Base-by-base conservation (phyloP, 202 grass and related monocot species). In the Saccharum hybrid region DNA sequence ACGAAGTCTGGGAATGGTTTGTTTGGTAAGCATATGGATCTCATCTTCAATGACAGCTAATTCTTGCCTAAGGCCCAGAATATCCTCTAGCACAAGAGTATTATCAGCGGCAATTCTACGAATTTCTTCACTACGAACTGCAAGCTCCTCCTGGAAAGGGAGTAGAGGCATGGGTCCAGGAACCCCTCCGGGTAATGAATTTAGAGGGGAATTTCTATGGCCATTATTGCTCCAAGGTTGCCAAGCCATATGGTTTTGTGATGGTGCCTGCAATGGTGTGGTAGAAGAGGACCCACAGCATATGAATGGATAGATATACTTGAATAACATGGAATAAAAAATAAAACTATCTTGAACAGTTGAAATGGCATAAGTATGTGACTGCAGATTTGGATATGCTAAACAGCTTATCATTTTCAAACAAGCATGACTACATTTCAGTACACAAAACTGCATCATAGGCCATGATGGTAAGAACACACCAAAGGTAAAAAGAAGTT, bases 1-100 rank as follows among this genome's bases (percentile, higher is more conserved):
- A 46, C 28, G 40, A 66, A 51, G 12, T 42, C 28, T 45, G 41
- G 76, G 59, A 65, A 79, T 66, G 40, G 61, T 40, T 41, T 79
- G 60, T 6, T 19, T 48, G 13, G 8, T 56, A 13, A 75, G 72
- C 19, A 59, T 22, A 49, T 79, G 76, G 60, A 79, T 30, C 61
- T 66, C 26, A 4, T 79, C 23, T 79, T 30, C 63, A 46, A 66
- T 48, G 16, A 10, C 8, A 21, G 59, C 59, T 79, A 63, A 33
- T 46, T n/a, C 76, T 49, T 60, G 14, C 61, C 15, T 34, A 66
- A 79, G 23, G 28, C 38, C 39, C 10, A 48, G 22, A 66, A 65
- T 79, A 65, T 79, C 22, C 12, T 79, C 76, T 40, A 79, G 13
- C 23, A 31, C 22, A 66, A 66, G 38, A 36, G 59, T 34, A 33